phyloP scores from a whole-genome alignment of 768 basidiomycete genomes.

The Pleurotus eryngii region DNA sequence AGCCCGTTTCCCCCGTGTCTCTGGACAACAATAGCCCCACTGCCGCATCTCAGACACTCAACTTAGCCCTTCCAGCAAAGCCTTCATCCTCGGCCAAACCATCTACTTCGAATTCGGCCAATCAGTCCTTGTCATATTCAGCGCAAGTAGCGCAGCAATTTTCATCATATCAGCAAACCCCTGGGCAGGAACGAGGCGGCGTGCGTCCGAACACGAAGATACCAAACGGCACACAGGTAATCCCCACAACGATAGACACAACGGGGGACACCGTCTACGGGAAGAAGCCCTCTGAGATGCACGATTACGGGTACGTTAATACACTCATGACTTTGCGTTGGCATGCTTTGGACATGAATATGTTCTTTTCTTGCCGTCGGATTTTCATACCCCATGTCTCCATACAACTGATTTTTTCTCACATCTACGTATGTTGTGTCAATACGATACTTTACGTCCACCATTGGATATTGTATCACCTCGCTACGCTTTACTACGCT shows the following conservation, averaged over 20 bases:
- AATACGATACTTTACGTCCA: constrained; percentile 7
- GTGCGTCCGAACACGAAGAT: constrained; percentile 22
- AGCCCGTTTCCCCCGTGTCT: constrained; percentile 11
- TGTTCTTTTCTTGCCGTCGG: constrained; percentile 18
- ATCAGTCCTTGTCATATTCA: constrained; percentile 38
- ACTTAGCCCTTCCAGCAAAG: constrained; percentile 16
- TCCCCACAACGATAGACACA: constrained; percentile 21
- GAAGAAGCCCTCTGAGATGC: constrained; percentile 70
- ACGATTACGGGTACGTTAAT: constrained; percentile 84
- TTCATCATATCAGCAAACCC: constrained; percentile 60
- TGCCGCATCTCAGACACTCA: constrained; percentile 12
- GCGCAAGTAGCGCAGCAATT: constrained; percentile 67
- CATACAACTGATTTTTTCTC: constrained; percentile 7
- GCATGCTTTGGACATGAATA: constrained; percentile 11
- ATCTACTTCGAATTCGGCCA: constrained; percentile 19
- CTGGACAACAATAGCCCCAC: constrained; percentile 1
- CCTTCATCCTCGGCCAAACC: constrained; percentile 24
- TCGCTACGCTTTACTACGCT: constrained; percentile 14
- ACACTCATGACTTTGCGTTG: neutral
- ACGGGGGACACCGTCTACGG: constrained; percentile 42
- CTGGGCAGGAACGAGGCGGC: constrained; percentile 56
- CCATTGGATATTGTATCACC: constrained; percentile 8
- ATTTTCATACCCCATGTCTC: neutral
- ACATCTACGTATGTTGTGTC: constrained; percentile 5
- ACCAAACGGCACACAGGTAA: constrained; percentile 30